These are phyloP conservation scores for Croton laevigatus DNA, from an alignment of 441 rosid genomes.

Conservation along the genomic window DNA sequence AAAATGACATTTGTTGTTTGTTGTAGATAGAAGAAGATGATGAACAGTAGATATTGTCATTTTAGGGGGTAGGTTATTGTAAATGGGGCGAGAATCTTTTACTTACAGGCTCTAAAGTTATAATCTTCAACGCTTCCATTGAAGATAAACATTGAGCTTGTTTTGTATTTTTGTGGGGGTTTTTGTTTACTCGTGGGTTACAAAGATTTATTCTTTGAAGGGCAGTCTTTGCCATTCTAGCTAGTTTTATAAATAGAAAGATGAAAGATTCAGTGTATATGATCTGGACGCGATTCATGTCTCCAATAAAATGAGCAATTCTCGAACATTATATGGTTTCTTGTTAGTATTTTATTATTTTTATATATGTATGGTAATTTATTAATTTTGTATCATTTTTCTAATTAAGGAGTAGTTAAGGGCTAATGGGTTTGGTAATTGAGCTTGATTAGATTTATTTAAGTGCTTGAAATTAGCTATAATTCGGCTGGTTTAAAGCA, in stretches of 20 bases:
- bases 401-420: neutral
- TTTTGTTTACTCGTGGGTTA: conserved; percentile 5
- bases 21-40: conserved; percentile 14
- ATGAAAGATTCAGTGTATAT: neutral
- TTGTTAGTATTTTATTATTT: neutral
- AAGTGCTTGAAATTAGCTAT: too few species aligned
- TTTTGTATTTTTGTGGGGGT: conserved; percentile 22
- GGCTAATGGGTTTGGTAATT: neutral
- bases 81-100: conserved; percentile 26
- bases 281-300: conserved; percentile 9
- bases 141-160: conserved; percentile 32
- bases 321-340: neutral
- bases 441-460: neutral
- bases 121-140: conserved; percentile 43
- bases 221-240: conserved; percentile 26
- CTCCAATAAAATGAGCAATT: conserved; percentile 1
- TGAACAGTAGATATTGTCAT: conserved; percentile 2
- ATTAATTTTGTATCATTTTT: neutral
- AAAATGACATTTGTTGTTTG: conserved; percentile 7
- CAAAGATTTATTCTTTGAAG: conserved; percentile 17
- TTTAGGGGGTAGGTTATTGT: conserved; percentile 18
- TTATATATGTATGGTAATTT: neutral
- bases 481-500: conserved; percentile 8
- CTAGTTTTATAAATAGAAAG: conserved; percentile 9
- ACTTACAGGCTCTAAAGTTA: conserved; percentile 7